Percentiles rank a stretch among this genome's conserved stretches.
Evolutionary conservation across 2,329 filamentous ascomycete genomes (phyloP).

Genomic region (Lecanosticta acicola): DNA sequence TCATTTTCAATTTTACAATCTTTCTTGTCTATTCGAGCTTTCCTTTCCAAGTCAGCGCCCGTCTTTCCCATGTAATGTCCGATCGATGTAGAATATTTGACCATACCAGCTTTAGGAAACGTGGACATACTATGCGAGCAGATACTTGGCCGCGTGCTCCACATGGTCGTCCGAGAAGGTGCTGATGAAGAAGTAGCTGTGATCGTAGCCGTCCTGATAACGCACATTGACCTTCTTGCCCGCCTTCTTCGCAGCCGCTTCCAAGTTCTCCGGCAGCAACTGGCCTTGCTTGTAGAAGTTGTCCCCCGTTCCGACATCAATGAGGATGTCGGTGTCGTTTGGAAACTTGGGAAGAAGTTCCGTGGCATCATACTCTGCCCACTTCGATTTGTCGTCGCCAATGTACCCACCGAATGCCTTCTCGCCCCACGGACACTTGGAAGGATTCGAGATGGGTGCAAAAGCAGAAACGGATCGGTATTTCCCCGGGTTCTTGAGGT

Average conservation of each 20-base stretch:
- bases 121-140: slow-evolving; percentile 37
- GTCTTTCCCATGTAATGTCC: neutral
- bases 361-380: slow-evolving; percentile 87
- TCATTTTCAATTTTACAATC: neutral
- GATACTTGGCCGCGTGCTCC: slow-evolving; percentile 81
- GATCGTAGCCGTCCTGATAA: slow-evolving; percentile 89
- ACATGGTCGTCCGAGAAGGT: slow-evolving; percentile 87
- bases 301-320: slow-evolving; percentile 91
- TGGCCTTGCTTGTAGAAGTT: slow-evolving; percentile 95
- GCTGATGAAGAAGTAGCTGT: slow-evolving; percentile 96
- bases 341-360: slow-evolving; percentile 77
- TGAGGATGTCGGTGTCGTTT: slow-evolving; percentile 66
- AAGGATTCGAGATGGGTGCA: slow-evolving; percentile 22
- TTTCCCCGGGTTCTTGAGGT: slow-evolving; percentile 81
- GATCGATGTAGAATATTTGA: too few species aligned
- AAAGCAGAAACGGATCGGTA: slow-evolving; percentile 51
- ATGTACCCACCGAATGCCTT: slow-evolving; percentile 94
- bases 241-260: slow-evolving; percentile 68
- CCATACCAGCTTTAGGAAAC: neutral
- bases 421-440: slow-evolving; percentile 82
- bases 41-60: slow-evolving; percentile 5
- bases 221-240: slow-evolving; percentile 70
- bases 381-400: slow-evolving; percentile 67
- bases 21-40: neutral
- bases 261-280: slow-evolving; percentile 88